Conservation (phyloP, 345 rosid genomes). For the Salix brachista region DNA sequence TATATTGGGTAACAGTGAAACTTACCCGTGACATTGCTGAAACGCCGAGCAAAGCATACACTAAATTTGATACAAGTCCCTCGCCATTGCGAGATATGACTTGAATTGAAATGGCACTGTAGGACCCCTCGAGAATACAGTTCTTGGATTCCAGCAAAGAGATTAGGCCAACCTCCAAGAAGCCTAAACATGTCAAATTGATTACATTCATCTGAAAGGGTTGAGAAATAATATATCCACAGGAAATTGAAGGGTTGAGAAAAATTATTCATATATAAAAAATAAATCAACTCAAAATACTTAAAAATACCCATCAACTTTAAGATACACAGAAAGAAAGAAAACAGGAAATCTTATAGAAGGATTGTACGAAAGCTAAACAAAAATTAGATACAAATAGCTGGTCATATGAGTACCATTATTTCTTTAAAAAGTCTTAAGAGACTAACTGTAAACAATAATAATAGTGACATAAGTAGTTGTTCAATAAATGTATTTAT, state of each 20-base stretch:
- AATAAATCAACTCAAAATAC: too few relatives aligned
- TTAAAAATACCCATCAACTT: too few relatives aligned
- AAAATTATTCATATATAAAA: too few relatives aligned
- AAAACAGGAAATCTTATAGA: too few relatives aligned
- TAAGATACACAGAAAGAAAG: too few relatives aligned
- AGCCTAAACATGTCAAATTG: conserved; percentile 44
- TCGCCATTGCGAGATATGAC: conserved; percentile 81
- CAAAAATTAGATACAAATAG: too few relatives aligned
- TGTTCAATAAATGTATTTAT: too few relatives aligned
- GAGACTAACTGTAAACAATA: too few relatives aligned
- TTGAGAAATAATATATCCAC: background rate
- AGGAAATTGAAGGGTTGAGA: background rate
- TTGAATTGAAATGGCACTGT: conserved; percentile 57
- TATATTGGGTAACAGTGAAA: background rate
- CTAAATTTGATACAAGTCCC: conserved; percentile 80
- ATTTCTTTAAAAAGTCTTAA: too few relatives aligned
- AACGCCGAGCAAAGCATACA: conserved; percentile 92
- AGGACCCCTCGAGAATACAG: conserved; percentile 62
- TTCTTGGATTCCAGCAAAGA: conserved; percentile 54
- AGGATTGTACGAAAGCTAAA: too few relatives aligned
- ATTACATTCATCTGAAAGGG: background rate
- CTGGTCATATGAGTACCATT: too few relatives aligned
- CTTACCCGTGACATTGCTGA: conserved; percentile 98
- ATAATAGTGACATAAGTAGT: too few relatives aligned
- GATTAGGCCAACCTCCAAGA: conserved; percentile 65